Evolutionary conservation across 2,329 filamentous ascomycete species (phyloP).

Genomic region (Hypoxylon sp.): DNA sequence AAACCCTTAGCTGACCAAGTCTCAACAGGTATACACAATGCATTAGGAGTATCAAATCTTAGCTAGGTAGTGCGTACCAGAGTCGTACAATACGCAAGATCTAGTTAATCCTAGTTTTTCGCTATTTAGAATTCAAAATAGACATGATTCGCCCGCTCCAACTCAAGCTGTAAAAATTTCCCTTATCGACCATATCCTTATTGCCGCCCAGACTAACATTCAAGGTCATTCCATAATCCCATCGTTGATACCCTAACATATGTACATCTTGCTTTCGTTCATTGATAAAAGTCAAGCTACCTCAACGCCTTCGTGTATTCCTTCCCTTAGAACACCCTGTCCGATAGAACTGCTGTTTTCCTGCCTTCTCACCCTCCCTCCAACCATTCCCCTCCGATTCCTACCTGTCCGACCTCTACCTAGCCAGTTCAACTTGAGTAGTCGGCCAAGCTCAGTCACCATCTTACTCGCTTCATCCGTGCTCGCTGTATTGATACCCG

Average conservation of each 20-base stretch:
- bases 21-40: slow-evolving; percentile 1
- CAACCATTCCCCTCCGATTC: slow-evolving; percentile 91
- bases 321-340: slow-evolving; percentile 44
- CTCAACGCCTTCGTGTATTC: slow-evolving; percentile 49
- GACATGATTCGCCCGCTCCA: slow-evolving; percentile 2
- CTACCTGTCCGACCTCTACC: slow-evolving; percentile 90
- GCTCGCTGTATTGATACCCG: slow-evolving; percentile 41
- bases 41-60: not conserved
- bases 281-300: slow-evolving; percentile 42
- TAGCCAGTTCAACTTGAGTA: slow-evolving; percentile 97
- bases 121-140: slow-evolving; percentile 17
- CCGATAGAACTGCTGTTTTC: slow-evolving; percentile 44
- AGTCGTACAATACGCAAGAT: not conserved
- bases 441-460: slow-evolving; percentile 86
- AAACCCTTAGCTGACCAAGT: slow-evolving; percentile 33
- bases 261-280: not conserved
- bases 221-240: slow-evolving; percentile 3
- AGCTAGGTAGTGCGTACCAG: not conserved
- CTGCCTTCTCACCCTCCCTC: slow-evolving; percentile 69
- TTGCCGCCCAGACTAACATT: slow-evolving; percentile 12
- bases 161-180: slow-evolving; percentile 12
- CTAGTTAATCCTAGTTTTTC: not conserved
- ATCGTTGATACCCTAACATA: not conserved
- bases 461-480: slow-evolving; percentile 79
- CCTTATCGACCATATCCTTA: slow-evolving; percentile 4